These are phyloP conservation scores for Schwanniomyces vanrijiae DNA, from an alignment of 805 yeast species.

Conservation along the genomic window DNA sequence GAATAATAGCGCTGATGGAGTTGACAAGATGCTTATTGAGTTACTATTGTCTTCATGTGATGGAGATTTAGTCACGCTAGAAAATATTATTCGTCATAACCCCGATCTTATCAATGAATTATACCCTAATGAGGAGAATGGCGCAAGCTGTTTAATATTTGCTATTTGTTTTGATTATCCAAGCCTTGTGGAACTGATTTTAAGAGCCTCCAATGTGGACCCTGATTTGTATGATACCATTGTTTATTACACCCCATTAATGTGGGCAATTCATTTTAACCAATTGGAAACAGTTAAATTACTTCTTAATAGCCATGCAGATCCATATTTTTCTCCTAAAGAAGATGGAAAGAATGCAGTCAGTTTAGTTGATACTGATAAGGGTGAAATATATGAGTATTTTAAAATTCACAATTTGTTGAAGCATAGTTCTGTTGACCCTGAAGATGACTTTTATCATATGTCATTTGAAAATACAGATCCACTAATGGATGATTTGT, in stretches of 20 bases:
- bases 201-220: constrained; percentile 44
- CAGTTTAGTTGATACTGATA: constrained; percentile 55
- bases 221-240: constrained; percentile 52
- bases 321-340: constrained; percentile 42
- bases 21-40: constrained; percentile 16
- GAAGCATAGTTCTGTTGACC: constrained; percentile 11
- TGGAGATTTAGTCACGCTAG: constrained; percentile 37
- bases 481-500: constrained; percentile 31
- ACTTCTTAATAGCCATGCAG: constrained; percentile 65
- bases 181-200: constrained; percentile 46
- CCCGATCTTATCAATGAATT: constrained; percentile 20
- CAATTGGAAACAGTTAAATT: constrained; percentile 54
- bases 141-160: constrained; percentile 42
- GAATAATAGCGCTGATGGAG: constrained; percentile 6
- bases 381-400: constrained; percentile 53
- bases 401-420: constrained; percentile 51
- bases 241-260: constrained; percentile 64
- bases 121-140: constrained; percentile 26
- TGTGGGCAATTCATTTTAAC: constrained; percentile 81
- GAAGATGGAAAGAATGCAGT: constrained; percentile 49
- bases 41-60: constrained; percentile 34
- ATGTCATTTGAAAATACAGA: constrained; percentile 18
- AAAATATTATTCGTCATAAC: constrained; percentile 20
- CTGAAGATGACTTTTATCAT: constrained; percentile 15
- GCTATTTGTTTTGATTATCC: constrained; percentile 55